Conservation (phyloP, 192 early-diverging fungal species). For the Pilaira anomala region DNA sequence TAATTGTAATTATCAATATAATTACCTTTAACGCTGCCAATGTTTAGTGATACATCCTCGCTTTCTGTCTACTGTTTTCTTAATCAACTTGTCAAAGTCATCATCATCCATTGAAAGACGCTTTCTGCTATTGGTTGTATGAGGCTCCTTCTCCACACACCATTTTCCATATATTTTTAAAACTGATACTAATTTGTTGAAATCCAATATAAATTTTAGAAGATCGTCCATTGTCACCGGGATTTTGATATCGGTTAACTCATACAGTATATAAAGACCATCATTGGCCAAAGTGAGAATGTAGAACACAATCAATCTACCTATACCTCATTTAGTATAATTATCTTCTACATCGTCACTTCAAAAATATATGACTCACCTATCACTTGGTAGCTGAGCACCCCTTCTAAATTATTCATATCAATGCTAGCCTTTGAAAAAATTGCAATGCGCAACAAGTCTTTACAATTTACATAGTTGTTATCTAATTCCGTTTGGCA, state of each 20-base stretch:
- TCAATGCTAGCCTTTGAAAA: slow-evolving; percentile 13
- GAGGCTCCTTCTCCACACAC: too few relatives aligned
- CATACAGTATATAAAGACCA: slow-evolving; percentile 8
- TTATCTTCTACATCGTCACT: slow-evolving; percentile 6
- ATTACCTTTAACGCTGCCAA: too few relatives aligned
- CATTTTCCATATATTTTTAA: too few relatives aligned
- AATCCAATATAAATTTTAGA: slow-evolving; percentile 2
- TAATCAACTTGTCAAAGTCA: too few relatives aligned
- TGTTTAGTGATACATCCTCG: too few relatives aligned
- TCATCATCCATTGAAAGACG: too few relatives aligned
- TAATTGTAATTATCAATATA: too few relatives aligned
- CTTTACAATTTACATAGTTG: slow-evolving; percentile 10
- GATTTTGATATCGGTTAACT: slow-evolving; percentile 1
- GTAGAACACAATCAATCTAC: slow-evolving; percentile 7
- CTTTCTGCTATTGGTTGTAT: too few relatives aligned
- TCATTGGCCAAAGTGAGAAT: slow-evolving; percentile 12
- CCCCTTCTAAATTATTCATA: slow-evolving; percentile 10
- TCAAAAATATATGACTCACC: slow-evolving; percentile 3
- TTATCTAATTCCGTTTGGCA: slow-evolving; percentile 9
- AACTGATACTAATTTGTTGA: too few relatives aligned
- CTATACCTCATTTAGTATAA: slow-evolving; percentile 10
- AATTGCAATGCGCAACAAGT: slow-evolving; percentile 12
- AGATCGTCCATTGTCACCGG: neutral
- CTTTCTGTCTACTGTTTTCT: too few relatives aligned
- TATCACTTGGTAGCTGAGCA: slow-evolving; percentile 14